These are phyloP conservation scores for Crithidia bombi DNA, from an alignment of 208 protist species.

Conservation along the genomic window DNA sequence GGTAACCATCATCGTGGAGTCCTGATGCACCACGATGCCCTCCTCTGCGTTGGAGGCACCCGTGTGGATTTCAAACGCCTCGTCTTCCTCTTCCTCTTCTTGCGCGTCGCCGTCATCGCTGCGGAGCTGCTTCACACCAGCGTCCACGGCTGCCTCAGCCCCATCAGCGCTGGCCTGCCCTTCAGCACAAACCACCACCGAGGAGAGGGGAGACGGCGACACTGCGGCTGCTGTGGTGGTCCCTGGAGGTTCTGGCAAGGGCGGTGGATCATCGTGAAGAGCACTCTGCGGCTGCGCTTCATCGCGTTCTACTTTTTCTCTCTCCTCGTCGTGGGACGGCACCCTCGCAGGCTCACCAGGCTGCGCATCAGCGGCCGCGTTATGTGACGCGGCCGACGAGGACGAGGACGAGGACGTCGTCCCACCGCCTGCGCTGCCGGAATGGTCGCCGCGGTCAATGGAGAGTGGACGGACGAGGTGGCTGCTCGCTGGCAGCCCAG, in stretches of 20 bases:
- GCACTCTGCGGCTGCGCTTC: not conserved
- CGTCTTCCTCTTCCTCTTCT: conserved; percentile 1
- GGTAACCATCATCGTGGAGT: not conserved
- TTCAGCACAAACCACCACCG: too few species aligned
- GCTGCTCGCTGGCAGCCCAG: not conserved
- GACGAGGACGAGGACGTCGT: not conserved
- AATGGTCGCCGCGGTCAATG: conserved; percentile 1
- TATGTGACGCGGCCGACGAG: not conserved
- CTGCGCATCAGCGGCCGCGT: not conserved
- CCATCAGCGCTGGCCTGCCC: too few species aligned
- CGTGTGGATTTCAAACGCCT: conserved; percentile 4
- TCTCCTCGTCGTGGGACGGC: too few species aligned
- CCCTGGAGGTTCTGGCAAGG: too few species aligned
- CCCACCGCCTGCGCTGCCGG: not conserved
- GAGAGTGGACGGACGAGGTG: not conserved
- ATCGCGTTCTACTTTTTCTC: not conserved
- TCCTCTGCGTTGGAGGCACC: not conserved
- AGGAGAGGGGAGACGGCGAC: too few species aligned
- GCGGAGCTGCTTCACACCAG: not conserved
- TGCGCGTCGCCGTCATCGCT: not conserved
- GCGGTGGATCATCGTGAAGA: too few species aligned
- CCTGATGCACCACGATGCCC: not conserved
- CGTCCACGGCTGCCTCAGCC: not conserved
- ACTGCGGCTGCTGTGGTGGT: not conserved
- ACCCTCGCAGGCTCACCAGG: too few species aligned